These are phyloP conservation scores for Brettanomyces bruxellensis DNA, from an alignment of 805 yeast species.

Conservation along the genomic window DNA sequence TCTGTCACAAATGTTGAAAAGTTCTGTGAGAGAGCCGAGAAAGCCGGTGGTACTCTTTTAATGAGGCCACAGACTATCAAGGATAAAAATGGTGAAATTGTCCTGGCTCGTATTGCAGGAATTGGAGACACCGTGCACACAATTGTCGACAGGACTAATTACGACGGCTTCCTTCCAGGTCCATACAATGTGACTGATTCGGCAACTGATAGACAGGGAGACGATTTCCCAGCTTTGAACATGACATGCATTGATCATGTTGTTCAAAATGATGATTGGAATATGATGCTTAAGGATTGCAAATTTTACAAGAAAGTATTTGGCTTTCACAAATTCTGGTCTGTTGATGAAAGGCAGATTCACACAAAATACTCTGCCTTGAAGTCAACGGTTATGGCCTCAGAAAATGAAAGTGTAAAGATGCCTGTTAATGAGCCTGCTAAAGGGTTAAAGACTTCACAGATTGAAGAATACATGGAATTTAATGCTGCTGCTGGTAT, in stretches of 20 bases:
- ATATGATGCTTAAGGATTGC: conserved; percentile 51
- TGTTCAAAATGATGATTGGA: conserved; percentile 73
- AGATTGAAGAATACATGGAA: conserved; percentile 74
- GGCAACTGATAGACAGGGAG: conserved; percentile 1
- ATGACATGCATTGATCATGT: conserved; percentile 56
- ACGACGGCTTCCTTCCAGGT: conserved; percentile 21
- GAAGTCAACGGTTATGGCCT: conserved; percentile 69
- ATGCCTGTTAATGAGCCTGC: conserved; percentile 89
- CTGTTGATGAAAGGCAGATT: conserved; percentile 74
- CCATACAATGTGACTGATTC: conserved; percentile 2
- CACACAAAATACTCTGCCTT: conserved; percentile 62
- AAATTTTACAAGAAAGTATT: conserved; percentile 50
- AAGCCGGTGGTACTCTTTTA: conserved; percentile 38
- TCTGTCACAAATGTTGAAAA: conserved; percentile 42
- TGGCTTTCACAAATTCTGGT: conserved; percentile 76
- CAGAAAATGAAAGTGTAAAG: conserved; percentile 52
- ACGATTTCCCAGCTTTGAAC: neutral
- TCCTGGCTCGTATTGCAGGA: conserved; percentile 41
- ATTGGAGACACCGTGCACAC: conserved; percentile 67
- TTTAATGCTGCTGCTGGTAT: conserved; percentile 76
- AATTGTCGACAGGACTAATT: conserved; percentile 35
- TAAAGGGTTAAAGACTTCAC: conserved; percentile 53
- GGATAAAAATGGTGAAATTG: conserved; percentile 45
- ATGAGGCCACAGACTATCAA: conserved; percentile 12
- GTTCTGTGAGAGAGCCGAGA: conserved; percentile 37